A percentile compares a stretch with the other conserved stretches of the same genome.
These are phyloP conservation scores for Penicillium sp. DNA, from an alignment of 2,329 filamentous ascomycete species.

Conservation along the genomic window DNA sequence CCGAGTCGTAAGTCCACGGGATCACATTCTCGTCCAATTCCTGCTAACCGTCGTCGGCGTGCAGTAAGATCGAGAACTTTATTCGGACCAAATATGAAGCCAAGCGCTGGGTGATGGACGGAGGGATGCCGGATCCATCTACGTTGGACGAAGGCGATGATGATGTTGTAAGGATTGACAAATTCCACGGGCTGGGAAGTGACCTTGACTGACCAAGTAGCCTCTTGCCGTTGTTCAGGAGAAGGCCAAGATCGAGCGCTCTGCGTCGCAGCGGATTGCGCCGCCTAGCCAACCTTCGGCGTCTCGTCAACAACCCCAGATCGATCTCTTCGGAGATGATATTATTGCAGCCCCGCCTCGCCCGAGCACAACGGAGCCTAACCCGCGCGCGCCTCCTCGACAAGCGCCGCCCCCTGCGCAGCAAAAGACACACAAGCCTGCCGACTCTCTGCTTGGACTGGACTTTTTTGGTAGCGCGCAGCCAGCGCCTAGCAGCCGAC, in stretches of 20 bases:
- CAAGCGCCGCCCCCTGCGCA: slow-evolving; percentile 49
- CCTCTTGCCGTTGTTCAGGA: slow-evolving; percentile 63
- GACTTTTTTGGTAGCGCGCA: slow-evolving; percentile 79
- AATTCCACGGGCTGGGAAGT: slow-evolving; percentile 1
- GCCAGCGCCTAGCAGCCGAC: slow-evolving; percentile 63
- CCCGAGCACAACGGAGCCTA: slow-evolving; percentile 65
- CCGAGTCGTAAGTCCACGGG: slow-evolving; percentile 59
- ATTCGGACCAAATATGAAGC: slow-evolving; percentile 98
- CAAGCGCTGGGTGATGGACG: slow-evolving; percentile 99
- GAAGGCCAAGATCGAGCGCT: slow-evolving; percentile 62
- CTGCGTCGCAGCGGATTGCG: slow-evolving; percentile 48
- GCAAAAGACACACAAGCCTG: slow-evolving; percentile 59
- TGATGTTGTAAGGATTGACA: slow-evolving; percentile 57
- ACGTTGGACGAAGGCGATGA: slow-evolving; percentile 84
- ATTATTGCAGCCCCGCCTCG: slow-evolving; percentile 56
- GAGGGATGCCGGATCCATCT: slow-evolving; percentile 85
- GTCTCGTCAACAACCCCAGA: slow-evolving; percentile 45
- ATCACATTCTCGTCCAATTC: background rate
- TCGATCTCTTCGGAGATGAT: slow-evolving; percentile 79
- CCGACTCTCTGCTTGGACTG: slow-evolving; percentile 81
- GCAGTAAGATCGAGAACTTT: slow-evolving; percentile 94
- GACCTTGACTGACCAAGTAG: slow-evolving; percentile 33
- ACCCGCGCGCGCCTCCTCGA: slow-evolving; percentile 61
- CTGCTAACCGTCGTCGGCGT: slow-evolving; percentile 8
- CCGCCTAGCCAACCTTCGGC: slow-evolving; percentile 42